Evolutionary conservation across 1,284 basidiomycete species (phyloP).

Genomic region (Polyporus tsugae): DNA sequence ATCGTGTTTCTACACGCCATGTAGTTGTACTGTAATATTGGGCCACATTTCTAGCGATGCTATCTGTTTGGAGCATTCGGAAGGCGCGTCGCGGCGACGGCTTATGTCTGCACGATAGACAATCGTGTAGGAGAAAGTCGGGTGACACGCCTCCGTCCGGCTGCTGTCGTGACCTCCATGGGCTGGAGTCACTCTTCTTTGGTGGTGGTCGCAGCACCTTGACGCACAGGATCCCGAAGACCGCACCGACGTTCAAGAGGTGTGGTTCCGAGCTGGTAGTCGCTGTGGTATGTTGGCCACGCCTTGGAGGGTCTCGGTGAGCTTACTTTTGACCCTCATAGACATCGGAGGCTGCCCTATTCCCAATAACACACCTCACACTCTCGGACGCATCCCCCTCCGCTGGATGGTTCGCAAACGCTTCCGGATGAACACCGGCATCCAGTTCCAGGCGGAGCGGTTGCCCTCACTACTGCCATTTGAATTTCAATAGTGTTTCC

Average conservation of each 20-base stretch:
- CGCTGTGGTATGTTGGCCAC: neutral
- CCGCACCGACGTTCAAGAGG: neutral
- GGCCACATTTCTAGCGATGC: no score
- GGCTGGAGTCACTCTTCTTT: neutral
- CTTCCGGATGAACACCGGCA: conserved; percentile 50
- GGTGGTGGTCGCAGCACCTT: neutral
- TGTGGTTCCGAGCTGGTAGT: neutral
- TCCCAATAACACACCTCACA: conserved; percentile 56
- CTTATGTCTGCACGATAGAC: no score
- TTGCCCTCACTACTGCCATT: conserved; percentile 38
- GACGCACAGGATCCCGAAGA: conserved; percentile 20
- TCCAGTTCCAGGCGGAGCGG: conserved; percentile 49
- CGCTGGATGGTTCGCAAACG: conserved; percentile 74
- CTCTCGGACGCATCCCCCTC: conserved; percentile 65
- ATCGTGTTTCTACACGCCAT: no score
- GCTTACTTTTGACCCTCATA: conserved; percentile 27
- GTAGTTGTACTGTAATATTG: no score
- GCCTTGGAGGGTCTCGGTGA: neutral
- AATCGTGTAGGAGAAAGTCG: no score
- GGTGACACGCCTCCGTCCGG: no score
- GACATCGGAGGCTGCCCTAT: conserved; percentile 67
- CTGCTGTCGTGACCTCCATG: no score
- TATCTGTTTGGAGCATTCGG: no score
- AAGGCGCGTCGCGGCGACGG: no score
- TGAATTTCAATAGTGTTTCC: neutral